Conservation (phyloP, 1,284 basidiomycete species). For the Pseudozyma sp. region DNA sequence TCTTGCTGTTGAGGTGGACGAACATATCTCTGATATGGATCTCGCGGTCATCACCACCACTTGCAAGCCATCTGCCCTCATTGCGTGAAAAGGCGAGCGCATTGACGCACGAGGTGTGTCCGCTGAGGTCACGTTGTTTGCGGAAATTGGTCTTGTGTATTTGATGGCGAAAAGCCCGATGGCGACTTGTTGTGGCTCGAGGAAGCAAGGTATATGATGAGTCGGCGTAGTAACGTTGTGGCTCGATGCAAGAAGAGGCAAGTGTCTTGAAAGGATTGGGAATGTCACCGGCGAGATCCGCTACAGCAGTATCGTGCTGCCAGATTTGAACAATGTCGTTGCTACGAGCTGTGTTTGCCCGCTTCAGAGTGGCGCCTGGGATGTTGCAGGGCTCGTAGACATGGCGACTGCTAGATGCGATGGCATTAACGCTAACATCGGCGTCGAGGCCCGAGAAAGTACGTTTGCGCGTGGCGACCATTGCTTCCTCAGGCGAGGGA, state of each 20-base stretch:
- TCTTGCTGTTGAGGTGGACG: slow-evolving; percentile 4
- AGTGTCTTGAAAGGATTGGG: slow-evolving; percentile 1
- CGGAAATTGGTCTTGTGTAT: slow-evolving; percentile 9
- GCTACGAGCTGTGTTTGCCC: not conserved
- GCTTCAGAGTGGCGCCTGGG: not conserved
- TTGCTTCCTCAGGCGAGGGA: too few species aligned
- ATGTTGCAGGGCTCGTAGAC: not conserved
- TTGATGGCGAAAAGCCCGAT: not conserved
- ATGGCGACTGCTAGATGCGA: too few species aligned
- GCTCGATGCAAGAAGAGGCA: not conserved
- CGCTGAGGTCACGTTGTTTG: not conserved
- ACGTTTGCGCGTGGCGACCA: slow-evolving; percentile 17
- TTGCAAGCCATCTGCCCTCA: slow-evolving; percentile 38
- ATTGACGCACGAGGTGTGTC: slow-evolving; percentile 41
- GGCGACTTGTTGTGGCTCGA: slow-evolving; percentile 10
- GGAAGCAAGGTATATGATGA: slow-evolving; percentile 4
- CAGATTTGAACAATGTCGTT: slow-evolving; percentile 8
- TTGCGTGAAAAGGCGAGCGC: slow-evolving; percentile 38
- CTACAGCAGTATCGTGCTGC: slow-evolving; percentile 10
- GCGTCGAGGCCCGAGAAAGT: too few species aligned
- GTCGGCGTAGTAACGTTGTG: slow-evolving; percentile 9
- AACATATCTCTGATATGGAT: slow-evolving; percentile 44
- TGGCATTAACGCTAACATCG: too few species aligned
- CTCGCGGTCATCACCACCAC: slow-evolving; percentile 32
- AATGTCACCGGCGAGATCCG: slow-evolving; percentile 11